A percentile compares a stretch with the other conserved stretches of the same genome.
Conservation (phyloP, 345 rosid genomes). For the Lumnitzera littorea region DNA sequence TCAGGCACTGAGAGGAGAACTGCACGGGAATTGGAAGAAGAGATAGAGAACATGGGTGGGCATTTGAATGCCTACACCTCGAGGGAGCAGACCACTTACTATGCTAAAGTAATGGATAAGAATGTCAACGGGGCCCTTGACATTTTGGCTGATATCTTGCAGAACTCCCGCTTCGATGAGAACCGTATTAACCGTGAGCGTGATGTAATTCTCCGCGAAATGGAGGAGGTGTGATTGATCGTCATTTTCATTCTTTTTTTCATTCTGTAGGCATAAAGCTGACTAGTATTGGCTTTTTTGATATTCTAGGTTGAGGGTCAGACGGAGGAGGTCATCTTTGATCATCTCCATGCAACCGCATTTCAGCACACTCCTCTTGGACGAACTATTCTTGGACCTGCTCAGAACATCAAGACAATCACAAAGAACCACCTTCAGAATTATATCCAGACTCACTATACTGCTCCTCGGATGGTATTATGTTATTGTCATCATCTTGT, state of each 20-base stretch:
- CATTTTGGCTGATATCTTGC: constrained; percentile 88
- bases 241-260: neutral
- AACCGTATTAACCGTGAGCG: constrained; percentile 59
- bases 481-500: neutral
- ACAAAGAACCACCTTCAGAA: constrained; percentile 66
- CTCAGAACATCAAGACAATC: constrained; percentile 71
- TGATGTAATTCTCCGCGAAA: constrained; percentile 68
- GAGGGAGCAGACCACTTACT: constrained; percentile 94
- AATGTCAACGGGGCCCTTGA: constrained; percentile 56
- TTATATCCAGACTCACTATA: constrained; percentile 87
- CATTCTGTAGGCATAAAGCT: neutral
- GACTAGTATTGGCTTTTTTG: neutral
- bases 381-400: constrained; percentile 91
- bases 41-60: constrained; percentile 95
- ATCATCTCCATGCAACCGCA: constrained; percentile 96
- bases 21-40: constrained; percentile 66
- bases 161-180: constrained; percentile 76
- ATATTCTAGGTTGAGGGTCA: constrained; percentile 72
- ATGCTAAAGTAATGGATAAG: constrained; percentile 79
- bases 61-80: constrained; percentile 92
- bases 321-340: constrained; percentile 92
- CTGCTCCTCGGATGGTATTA: constrained; percentile 95
- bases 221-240: constrained; percentile 45
- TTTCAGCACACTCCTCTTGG: constrained; percentile 91
- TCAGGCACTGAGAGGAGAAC: constrained; percentile 55